Conservation (phyloP, 306 rosid genomes). For the Alnus rubra region DNA sequence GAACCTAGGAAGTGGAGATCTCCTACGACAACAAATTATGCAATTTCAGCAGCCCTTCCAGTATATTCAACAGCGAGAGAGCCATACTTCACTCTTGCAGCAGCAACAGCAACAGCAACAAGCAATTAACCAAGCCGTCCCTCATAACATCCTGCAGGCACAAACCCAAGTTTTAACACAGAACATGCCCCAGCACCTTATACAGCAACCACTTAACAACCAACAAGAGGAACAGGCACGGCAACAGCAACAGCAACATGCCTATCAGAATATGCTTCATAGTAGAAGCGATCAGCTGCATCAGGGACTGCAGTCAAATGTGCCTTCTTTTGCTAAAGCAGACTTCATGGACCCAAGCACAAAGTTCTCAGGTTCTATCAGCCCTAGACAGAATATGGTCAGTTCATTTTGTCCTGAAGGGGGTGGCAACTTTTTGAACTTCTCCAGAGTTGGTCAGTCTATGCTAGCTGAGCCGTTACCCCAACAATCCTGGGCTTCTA, state of each 20-base stretch:
- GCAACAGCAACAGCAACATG: conserved; percentile 54
- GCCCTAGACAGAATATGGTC: conserved; percentile 55
- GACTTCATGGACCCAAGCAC: conserved; percentile 59
- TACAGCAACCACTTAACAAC: conserved; percentile 52
- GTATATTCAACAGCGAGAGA: conserved; percentile 64
- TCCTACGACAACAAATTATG: conserved; percentile 72
- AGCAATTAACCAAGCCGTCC: conserved; percentile 51
- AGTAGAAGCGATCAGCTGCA: conserved; percentile 63
- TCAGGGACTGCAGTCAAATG: conserved; percentile 61
- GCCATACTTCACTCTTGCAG: conserved; percentile 56
- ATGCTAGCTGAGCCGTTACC: conserved; percentile 57
- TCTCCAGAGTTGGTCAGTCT: conserved; percentile 62
- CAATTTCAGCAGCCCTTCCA: conserved; percentile 73
- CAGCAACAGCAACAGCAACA: conserved; percentile 51
- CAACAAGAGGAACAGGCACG: conserved; percentile 55
- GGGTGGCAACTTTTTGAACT: conserved; percentile 52
- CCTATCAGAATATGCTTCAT: conserved; percentile 52
- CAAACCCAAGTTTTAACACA: conserved; percentile 55
- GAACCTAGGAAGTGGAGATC: conserved; percentile 64
- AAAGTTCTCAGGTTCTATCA: conserved; percentile 55
- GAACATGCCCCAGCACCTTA: conserved; percentile 59
- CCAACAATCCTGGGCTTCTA: conserved; percentile 62
- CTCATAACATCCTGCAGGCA: conserved; percentile 57
- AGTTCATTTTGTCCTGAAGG: conserved; percentile 69
- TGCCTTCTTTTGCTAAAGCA: conserved; percentile 61